Base-by-base conservation (phyloP, 768 basidiomycete genomes). In the Lactifluus subvellereus region DNA sequence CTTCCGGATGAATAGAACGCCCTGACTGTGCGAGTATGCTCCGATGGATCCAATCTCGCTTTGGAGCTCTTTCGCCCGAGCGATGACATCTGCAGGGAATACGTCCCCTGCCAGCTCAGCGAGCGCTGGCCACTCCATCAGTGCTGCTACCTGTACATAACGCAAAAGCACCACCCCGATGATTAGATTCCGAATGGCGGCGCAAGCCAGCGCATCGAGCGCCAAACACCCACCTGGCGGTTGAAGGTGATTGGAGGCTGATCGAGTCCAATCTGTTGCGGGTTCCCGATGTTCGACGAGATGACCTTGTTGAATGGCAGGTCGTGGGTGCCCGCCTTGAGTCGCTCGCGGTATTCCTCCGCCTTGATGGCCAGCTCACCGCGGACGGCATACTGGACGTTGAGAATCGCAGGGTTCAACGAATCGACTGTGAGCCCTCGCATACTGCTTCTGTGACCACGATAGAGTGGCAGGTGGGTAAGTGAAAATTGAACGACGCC, bases 291-390 rank as follows among this genome's bases (percentile, higher is more conserved):
- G 77, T 98, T 99, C 65, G 93, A 92, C 33, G 85, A 89, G 73
- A 97, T 96, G 74, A 98, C 81, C 69, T 84, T 83, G 72, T 85
- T 82, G 75, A 98, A 99, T 16, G 94, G 93, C 16, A 98, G 80
- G 20, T 77, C 78, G 66, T 82, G 76, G 27, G 77, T 76, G 60
- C 59, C 54, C 80, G 54, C 74, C 74, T 84, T 82, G 71, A 98
- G 83, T 68, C 80, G 75, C 55, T 87, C 86, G 59, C 88, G 82
- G 68, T 90, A 86, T 57, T 84, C 77, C 74, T 98, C 94, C 0
- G 96, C 93, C 73, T 89, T 91, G 78, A 98, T 91, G 4, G 96
- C 94, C 66, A 98, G 86, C 76, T 96, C 95, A 54, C 97, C 96
- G 59, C 96, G 91, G 33, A 99, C 96, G 60, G 96, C 96, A 73